A percentile compares a stretch with the other conserved stretches of the same genome.
These are phyloP conservation scores for Nemophila menziesii DNA, from an alignment of 257 asterid genomes.

Conservation along the genomic window DNA sequence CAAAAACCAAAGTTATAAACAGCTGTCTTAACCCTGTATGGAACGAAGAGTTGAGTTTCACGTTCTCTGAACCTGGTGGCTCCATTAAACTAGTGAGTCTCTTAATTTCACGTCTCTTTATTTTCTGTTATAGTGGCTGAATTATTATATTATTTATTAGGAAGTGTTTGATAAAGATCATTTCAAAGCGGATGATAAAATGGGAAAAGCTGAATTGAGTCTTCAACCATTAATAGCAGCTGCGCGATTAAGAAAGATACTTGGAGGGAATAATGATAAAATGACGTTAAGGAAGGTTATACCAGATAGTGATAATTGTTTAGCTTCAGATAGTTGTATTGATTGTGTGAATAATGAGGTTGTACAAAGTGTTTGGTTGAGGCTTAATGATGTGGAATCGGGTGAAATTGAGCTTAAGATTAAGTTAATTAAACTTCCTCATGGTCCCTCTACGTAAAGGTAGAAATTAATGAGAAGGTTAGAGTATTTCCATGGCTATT, in stretches of 20 bases:
- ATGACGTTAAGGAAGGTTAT: constrained; percentile 36
- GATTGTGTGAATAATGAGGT: constrained; percentile 25
- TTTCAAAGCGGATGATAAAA: constrained; percentile 39
- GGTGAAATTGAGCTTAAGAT: constrained; percentile 35
- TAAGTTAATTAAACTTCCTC: constrained; percentile 19
- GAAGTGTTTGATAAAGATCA: constrained; percentile 38
- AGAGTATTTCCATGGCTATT: background rate
- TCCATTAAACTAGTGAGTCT: constrained; percentile 27
- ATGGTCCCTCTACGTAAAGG: constrained; percentile 12
- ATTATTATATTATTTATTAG: constrained; percentile 6
- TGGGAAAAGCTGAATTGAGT: constrained; percentile 30
- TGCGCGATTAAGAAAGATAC: constrained; percentile 30
- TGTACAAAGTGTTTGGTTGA: constrained; percentile 34
- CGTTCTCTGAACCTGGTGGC: constrained; percentile 26
- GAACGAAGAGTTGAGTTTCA: constrained; percentile 39
- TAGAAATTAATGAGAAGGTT: background rate
- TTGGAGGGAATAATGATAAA: constrained; percentile 22
- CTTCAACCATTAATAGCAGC: constrained; percentile 36
- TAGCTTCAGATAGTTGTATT: constrained; percentile 29
- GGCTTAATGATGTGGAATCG: constrained; percentile 36
- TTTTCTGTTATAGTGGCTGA: background rate
- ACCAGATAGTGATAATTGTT: constrained; percentile 34
- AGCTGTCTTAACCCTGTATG: constrained; percentile 40
- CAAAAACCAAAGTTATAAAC: constrained; percentile 34
- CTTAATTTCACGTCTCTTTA: background rate